Evolutionary conservation across 176 grass and related monocot genomes (phyloP), one percentile per base, ranked within the genome.

Genomic region (Oryza meridionalis): DNA sequence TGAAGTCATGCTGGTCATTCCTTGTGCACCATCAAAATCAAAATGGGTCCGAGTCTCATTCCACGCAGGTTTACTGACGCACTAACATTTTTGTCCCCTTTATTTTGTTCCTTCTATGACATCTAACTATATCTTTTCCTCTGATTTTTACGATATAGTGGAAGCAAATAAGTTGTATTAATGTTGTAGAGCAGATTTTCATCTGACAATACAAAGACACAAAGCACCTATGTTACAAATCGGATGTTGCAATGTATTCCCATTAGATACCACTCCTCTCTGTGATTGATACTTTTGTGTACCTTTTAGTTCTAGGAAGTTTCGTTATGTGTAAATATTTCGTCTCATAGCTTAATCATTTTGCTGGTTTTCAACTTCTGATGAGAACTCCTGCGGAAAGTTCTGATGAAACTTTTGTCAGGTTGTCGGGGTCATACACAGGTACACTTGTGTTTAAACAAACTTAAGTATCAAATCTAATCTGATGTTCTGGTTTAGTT

Each of bases 201-300:
- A 10, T 24, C 58, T 80, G 50, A 69, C 67, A 78, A 40, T 58
- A 58, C 53, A 58, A 58, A 15, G 19, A 58, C 53, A 58, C 53
- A 90, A 78, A 78, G 58, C 55, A 77, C 58, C 16, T 73, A 67
- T 82, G 86, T 67, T 31, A 31, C 64, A 46, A 22, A 51, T 8
- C 76, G 31, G 58, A 77, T 65, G 19, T 43, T 89, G 55, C 43
- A 73, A 79, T 59, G 72, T 74, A 21, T 84, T 67, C 45, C 19
- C 11, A 43, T 24, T 33, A 62, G 21, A 90, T 82, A 82, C 8
- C 7, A 58, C 46, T 82, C n/a, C 26, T 77, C 25, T 69, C 4
- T 26, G 50, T 51, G 16, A 6, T 61, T 16, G 17, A 4, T 67
- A 45, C 44, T 9, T 2, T 66, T 78, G 22, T 9, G 15, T 47